Base-by-base conservation (phyloP, 768 basidiomycete genomes). In the Mycena leptocephala region DNA sequence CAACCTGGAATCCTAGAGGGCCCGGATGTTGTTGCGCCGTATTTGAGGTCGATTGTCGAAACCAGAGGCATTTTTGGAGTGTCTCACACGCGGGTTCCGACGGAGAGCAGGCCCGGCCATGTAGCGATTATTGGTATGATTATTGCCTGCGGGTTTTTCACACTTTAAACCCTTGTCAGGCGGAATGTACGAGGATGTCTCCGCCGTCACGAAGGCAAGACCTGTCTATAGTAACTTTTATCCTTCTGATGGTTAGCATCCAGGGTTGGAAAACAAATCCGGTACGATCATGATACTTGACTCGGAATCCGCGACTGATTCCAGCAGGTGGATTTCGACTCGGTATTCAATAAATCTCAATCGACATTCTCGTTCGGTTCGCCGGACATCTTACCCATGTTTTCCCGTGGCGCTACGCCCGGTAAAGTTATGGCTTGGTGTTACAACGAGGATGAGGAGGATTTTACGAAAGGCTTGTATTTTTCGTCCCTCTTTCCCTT, bases 161-260 rank as follows among this genome's bases (percentile, higher is more conserved):
- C 46, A 32, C n/a, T 28, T 63, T 61, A 30, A 67, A 32, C 33
- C 18, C 20, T 18, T 41, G 0, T 39, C 51, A 76, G 75, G 92
- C 37, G 96, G 96, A 3, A 96, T 97, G 95, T 96, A 96, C 80
- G 96, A 97, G 83, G 95, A 97, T 77, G 95, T 95, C 5, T 95
- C 94, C 0, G 95, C 96, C 20, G 95, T 96, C 35, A 96, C 94
- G 26, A 95, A 95, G 89, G 95, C 90, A 86, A 79, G 86, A 75
- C 75, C 59, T 30, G 24, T 33, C 76, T 18, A 56, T 33, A 59
- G 32, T 56, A 61, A 20, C 58, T 28, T 26, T 16, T 32, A 26
- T 39, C 53, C 55, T 68, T 63, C 73, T 80, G 28, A 79, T 53
- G 73, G 32, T 67, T 33, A 53, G 13, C 10, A 70, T 63, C 53